phyloP scores from a whole-genome alignment of 257 asterid species.

The Solanum ossicruentum region DNA sequence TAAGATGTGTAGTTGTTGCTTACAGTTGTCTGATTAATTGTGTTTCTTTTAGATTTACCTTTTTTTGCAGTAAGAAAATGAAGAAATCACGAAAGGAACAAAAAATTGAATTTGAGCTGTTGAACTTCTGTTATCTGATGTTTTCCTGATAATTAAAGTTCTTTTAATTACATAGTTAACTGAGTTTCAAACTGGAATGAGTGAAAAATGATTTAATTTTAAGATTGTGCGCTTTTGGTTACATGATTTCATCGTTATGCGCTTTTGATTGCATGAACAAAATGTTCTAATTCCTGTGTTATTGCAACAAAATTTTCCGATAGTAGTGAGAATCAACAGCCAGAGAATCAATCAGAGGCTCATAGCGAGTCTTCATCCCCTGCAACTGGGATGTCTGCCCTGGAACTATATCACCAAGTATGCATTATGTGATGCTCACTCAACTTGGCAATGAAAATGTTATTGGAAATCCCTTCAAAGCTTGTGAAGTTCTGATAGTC shows the following conservation, averaged over 20 bases:
- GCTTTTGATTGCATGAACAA: neutral
- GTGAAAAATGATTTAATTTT: neutral
- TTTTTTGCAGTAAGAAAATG: neutral
- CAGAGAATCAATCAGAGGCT: conserved; percentile 40
- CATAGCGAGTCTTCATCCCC: conserved; percentile 46
- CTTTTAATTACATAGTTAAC: neutral
- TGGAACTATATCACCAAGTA: conserved; percentile 37
- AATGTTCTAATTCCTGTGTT: neutral
- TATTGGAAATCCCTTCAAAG: neutral
- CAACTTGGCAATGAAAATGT: conserved; percentile 64
- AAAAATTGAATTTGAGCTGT: neutral
- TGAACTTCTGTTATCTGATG: neutral
- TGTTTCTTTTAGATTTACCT: neutral
- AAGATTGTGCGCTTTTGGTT: neutral
- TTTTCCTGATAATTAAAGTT: neutral
- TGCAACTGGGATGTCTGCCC: conserved; percentile 39
- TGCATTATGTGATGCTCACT: conserved; percentile 46
- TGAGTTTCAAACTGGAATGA: neutral
- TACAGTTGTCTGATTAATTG: neutral
- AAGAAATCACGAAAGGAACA: neutral
- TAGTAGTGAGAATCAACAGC: conserved; percentile 55
- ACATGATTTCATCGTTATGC: neutral
- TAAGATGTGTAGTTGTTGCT: neutral
- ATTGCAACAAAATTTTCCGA: conserved; percentile 20
- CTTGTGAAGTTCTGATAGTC: too few species aligned